phyloP scores from a whole-genome alignment of 2,329 filamentous ascomycete species.

The Nakataea oryzae region DNA sequence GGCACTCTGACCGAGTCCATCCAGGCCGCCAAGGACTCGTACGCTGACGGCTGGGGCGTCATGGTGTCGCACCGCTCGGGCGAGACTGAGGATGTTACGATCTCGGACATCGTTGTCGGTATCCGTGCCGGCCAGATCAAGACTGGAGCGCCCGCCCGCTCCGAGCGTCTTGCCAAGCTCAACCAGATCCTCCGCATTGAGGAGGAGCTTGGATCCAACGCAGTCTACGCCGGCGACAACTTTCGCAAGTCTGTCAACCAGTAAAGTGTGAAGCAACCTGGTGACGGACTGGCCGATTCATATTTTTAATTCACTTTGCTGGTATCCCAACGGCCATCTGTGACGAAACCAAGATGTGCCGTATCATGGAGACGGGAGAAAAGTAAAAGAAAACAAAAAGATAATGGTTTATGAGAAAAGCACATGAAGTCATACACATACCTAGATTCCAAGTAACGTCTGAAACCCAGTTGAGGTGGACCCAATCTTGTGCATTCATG shows the following conservation, averaged over 20 bases:
- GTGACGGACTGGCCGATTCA: neutral
- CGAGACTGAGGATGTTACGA: constrained; percentile 99
- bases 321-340: neutral
- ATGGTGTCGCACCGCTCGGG: constrained; percentile 99
- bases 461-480: neutral
- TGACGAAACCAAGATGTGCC: neutral
- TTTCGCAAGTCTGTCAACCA: constrained; percentile 89
- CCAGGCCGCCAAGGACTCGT: constrained; percentile 98
- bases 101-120: constrained; percentile 94
- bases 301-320: neutral
- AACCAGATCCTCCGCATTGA: constrained; percentile 99
- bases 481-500: neutral
- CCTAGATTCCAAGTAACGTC: neutral
- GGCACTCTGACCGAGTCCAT: constrained; percentile 98
- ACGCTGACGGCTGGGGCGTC: constrained; percentile 91
- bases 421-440: constrained; percentile 1
- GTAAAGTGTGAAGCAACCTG: constrained; percentile 37
- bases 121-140: constrained; percentile 97
- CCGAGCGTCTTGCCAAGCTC: constrained; percentile 97
- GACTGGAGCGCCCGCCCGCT: constrained; percentile 91
- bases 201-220: constrained; percentile 91
- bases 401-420: constrained; percentile 2
- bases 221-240: constrained; percentile 81
- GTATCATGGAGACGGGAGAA: neutral
- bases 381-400: neutral